Percentiles rank a stretch among this genome's conserved stretches.
phyloP scores from a whole-genome alignment of 1,139 yeast genomes.

The Yamadazyma songkhlaensis region DNA sequence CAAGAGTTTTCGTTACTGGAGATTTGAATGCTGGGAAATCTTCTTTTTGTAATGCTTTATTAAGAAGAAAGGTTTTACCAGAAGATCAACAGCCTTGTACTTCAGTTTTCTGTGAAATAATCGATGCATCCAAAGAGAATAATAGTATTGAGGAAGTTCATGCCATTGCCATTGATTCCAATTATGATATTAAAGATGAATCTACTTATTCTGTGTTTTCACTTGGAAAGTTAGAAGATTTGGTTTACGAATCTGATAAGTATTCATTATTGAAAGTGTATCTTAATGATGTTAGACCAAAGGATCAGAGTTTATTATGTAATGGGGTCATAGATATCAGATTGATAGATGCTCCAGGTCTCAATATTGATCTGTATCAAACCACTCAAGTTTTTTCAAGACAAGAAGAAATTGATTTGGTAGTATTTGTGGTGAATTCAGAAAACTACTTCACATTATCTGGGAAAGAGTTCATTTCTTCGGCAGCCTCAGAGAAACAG shows the following conservation, averaged over 20 bases:
- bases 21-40: slow-evolving; percentile 97
- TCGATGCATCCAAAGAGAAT: slow-evolving; percentile 74
- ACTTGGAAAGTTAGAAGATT: slow-evolving; percentile 56
- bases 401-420: slow-evolving; percentile 96
- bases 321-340: slow-evolving; percentile 94
- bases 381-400: slow-evolving; percentile 94
- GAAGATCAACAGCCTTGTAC: slow-evolving; percentile 99
- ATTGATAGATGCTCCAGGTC: slow-evolving; percentile 95
- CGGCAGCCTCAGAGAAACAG: slow-evolving; percentile 90
- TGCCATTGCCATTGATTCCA: slow-evolving; percentile 68
- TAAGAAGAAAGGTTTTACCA: slow-evolving; percentile 77
- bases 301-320: slow-evolving; percentile 68
- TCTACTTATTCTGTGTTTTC: slow-evolving; percentile 60
- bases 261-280: slow-evolving; percentile 77
- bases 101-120: slow-evolving; percentile 90
- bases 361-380: slow-evolving; percentile 89
- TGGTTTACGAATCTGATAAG: slow-evolving; percentile 73
- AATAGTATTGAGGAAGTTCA: slow-evolving; percentile 84
- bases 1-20: slow-evolving; percentile 95
- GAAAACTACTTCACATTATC: slow-evolving; percentile 94
- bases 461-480: slow-evolving; percentile 88
- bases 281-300: slow-evolving; percentile 70
- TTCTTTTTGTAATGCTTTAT: slow-evolving; percentile 87
- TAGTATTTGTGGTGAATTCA: slow-evolving; percentile 93
- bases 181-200: slow-evolving; percentile 60